phyloP scores from a whole-genome alignment of 768 basidiomycete genomes.

The Solioccasus polychromus region DNA sequence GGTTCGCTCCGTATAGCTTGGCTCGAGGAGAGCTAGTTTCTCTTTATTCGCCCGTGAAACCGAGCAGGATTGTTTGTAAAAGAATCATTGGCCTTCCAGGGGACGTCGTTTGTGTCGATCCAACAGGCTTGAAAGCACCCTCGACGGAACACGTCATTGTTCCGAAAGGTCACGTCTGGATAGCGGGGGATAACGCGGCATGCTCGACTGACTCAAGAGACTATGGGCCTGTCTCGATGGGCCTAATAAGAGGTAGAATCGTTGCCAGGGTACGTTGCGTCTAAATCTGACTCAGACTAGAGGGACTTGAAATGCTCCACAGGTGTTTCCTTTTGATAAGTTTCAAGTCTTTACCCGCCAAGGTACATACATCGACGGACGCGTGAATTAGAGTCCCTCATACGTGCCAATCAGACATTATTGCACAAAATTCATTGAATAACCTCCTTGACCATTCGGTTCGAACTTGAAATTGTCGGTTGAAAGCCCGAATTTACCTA shows the following conservation, averaged over 20 bases:
- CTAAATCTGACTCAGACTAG: not conserved
- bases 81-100: conserved; percentile 88
- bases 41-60: conserved; percentile 66
- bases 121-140: conserved; percentile 61
- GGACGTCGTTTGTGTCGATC: conserved; percentile 86
- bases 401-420: conserved; percentile 28
- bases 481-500: conserved; percentile 90
- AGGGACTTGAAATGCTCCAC: conserved; percentile 3
- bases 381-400: too few relatives aligned
- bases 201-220: conserved; percentile 82
- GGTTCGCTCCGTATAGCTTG: conserved; percentile 48
- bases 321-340: conserved; percentile 31
- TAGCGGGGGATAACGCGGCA: conserved; percentile 84
- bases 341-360: conserved; percentile 25
- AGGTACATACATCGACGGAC: conserved; percentile 21
- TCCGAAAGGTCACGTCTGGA: conserved; percentile 87
- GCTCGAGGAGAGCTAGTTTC: conserved; percentile 77
- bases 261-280: conserved; percentile 53
- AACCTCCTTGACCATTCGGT: conserved; percentile 93
- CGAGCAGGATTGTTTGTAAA: conserved; percentile 74
- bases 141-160: conserved; percentile 72
- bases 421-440: conserved; percentile 82
- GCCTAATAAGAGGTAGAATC: conserved; percentile 67
- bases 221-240: conserved; percentile 92
- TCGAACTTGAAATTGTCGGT: conserved; percentile 98